Percentiles rank a stretch among this genome's conserved stretches.
These are phyloP conservation scores for Corynespora cassiicola DNA, from an alignment of 2,329 filamentous ascomycete species.

Conservation along the genomic window DNA sequence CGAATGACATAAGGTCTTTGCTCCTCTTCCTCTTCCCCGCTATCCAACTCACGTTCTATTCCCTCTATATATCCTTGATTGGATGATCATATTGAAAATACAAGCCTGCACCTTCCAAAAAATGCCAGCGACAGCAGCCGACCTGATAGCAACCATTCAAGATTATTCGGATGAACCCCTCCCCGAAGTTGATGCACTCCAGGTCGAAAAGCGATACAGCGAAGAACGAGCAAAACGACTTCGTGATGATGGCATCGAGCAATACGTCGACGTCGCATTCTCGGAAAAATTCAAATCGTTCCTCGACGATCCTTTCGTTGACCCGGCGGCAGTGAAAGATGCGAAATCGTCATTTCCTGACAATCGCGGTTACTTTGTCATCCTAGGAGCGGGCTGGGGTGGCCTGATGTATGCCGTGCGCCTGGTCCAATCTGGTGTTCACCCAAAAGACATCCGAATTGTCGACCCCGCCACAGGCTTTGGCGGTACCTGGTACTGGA, in stretches of 20 bases:
- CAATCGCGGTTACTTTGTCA: slow-evolving; percentile 31
- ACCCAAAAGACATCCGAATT: slow-evolving; percentile 43
- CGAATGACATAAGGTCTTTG: no score
- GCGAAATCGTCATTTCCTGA: slow-evolving; percentile 12
- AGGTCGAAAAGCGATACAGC: slow-evolving; percentile 17
- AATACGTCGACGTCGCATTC: slow-evolving; percentile 19
- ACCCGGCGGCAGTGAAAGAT: slow-evolving; percentile 11
- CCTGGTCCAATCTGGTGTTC: slow-evolving; percentile 46
- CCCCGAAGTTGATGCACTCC: slow-evolving; percentile 13
- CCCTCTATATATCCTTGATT: no score
- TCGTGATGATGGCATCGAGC: slow-evolving; percentile 13
- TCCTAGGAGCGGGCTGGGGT: slow-evolving; percentile 50
- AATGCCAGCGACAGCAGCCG: slow-evolving; percentile 1
- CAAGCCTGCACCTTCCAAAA: no score
- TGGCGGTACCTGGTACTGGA: slow-evolving; percentile 58
- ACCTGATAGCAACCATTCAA: slow-evolving; percentile 2
- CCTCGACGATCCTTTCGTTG: slow-evolving; percentile 19
- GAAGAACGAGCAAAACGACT: slow-evolving; percentile 24
- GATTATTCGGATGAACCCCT: slow-evolving; percentile 13
- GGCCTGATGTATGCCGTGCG: slow-evolving; percentile 49
- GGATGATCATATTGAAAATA: no score
- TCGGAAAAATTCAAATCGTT: slow-evolving; percentile 13
- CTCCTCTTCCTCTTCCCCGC: no score
- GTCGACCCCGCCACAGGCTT: slow-evolving; percentile 54
- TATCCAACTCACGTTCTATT: no score